phyloP scores from a whole-genome alignment of 202 grass and related monocot species.

The Carex arenaria region DNA sequence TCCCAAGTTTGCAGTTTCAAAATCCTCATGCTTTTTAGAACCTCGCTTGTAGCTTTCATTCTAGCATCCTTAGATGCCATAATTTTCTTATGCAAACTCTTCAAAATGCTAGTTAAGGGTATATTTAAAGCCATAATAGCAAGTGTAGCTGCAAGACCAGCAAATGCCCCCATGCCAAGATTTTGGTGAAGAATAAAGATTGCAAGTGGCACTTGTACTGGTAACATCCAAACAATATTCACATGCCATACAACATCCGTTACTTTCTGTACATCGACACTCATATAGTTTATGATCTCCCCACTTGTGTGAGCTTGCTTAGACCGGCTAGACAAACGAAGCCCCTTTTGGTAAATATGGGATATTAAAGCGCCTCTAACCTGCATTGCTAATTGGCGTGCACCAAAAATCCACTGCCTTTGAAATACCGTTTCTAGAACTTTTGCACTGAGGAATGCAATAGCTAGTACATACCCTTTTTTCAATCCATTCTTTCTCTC shows the following conservation, averaged over 20 bases:
- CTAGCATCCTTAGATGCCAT: constrained; percentile 85
- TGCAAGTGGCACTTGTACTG: constrained; percentile 77
- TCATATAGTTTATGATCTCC: constrained; percentile 98
- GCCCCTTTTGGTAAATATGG: constrained; percentile 83
- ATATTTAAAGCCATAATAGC: constrained; percentile 81
- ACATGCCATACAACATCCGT: constrained; percentile 76
- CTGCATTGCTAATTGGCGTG: constrained; percentile 64
- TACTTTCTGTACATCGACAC: constrained; percentile 94
- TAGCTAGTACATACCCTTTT: constrained; percentile 64
- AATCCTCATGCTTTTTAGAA: constrained; percentile 93
- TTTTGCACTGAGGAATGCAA: constrained; percentile 75
- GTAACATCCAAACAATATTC: constrained; percentile 94
- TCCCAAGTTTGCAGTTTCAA: constrained; percentile 99
- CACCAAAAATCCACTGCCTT: constrained; percentile 90
- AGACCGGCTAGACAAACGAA: constrained; percentile 64
- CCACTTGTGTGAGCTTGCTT: constrained; percentile 82
- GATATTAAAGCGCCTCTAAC: constrained; percentile 73
- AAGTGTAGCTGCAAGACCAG: constrained; percentile 73
- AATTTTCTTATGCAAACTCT: constrained; percentile 68
- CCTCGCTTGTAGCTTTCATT: constrained; percentile 92
- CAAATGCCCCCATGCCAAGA: constrained; percentile 73
- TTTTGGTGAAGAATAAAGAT: constrained; percentile 75
- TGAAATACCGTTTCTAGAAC: constrained; percentile 67
- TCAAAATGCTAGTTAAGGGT: constrained; percentile 75
- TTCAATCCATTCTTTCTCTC: constrained; percentile 62